Conservation (phyloP, 1,284 basidiomycete genomes). For the Stygiomarasmius scandens region DNA sequence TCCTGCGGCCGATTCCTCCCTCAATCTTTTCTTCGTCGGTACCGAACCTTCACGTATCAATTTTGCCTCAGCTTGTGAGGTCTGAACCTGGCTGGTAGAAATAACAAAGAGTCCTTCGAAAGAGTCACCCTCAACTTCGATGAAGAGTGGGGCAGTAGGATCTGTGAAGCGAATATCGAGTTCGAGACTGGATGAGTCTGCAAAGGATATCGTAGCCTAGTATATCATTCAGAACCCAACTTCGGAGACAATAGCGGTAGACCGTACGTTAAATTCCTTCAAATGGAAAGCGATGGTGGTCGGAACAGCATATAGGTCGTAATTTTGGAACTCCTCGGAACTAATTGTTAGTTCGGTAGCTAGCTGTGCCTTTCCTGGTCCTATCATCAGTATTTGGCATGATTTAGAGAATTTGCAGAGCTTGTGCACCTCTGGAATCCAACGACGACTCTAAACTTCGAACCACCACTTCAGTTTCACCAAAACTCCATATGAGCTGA, state of each 20-base stretch:
- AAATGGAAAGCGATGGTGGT: slow-evolving; percentile 76
- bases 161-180: slow-evolving; percentile 77
- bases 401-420: background rate
- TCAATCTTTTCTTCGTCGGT: slow-evolving; percentile 41
- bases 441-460: slow-evolving; percentile 68
- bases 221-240: background rate
- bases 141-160: slow-evolving; percentile 69
- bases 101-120: slow-evolving; percentile 71
- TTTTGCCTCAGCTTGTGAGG: slow-evolving; percentile 28
- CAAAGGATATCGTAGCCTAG: slow-evolving; percentile 76
- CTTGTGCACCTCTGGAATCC: slow-evolving; percentile 58
- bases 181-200: slow-evolving; percentile 64
- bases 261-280: slow-evolving; percentile 75
- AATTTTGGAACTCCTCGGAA: slow-evolving; percentile 75
- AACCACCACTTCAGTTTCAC: slow-evolving; percentile 63
- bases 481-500: slow-evolving; percentile 77
- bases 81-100: slow-evolving; percentile 66
- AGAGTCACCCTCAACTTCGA: slow-evolving; percentile 68
- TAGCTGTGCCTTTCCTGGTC: slow-evolving; percentile 60
- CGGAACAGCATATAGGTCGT: slow-evolving; percentile 62
- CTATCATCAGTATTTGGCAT: background rate
- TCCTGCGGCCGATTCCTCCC: slow-evolving; percentile 36
- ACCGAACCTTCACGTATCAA: slow-evolving; percentile 23
- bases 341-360: slow-evolving; percentile 74
- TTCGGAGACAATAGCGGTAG: slow-evolving; percentile 8